phyloP scores from a whole-genome alignment of 139 green algal species.

The Tetraselmis striata region DNA sequence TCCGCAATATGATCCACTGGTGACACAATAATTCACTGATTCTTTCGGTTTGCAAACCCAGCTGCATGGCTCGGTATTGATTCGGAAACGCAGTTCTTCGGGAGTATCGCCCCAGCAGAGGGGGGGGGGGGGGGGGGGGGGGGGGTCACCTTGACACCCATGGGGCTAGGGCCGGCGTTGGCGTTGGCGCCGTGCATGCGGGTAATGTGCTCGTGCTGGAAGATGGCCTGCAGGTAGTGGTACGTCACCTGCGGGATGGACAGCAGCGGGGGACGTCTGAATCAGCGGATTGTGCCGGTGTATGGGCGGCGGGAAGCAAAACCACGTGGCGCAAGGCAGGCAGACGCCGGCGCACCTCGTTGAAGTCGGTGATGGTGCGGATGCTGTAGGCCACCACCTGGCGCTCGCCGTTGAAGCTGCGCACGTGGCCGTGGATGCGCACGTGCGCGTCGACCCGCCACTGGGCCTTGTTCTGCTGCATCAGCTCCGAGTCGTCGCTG shows the following conservation, averaged over 20 bases:
- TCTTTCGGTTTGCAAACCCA: too few relatives aligned
- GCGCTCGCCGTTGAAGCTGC: constrained; percentile 32
- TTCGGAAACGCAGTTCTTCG: too few relatives aligned
- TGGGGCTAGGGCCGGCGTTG: neutral
- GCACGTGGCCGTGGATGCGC: constrained; percentile 60
- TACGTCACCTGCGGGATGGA: constrained; percentile 57
- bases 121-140: neutral
- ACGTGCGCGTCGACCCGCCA: constrained; percentile 56
- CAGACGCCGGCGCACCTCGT: constrained; percentile 51
- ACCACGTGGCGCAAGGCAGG: neutral
- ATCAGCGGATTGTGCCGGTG: neutral
- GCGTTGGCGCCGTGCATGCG: neutral
- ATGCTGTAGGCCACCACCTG: constrained; percentile 52
- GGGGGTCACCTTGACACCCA: constrained; percentile 4
- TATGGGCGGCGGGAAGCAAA: too few relatives aligned
- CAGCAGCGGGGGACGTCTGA: neutral
- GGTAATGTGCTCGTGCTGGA: constrained; percentile 66
- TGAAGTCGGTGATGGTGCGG: constrained; percentile 55
- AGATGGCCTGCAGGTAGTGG: constrained; percentile 63
- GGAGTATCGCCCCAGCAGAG: neutral
- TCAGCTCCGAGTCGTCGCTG: constrained; percentile 31
- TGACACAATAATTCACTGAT: too few relatives aligned
- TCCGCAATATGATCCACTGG: too few relatives aligned
- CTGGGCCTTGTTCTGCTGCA: constrained; percentile 21
- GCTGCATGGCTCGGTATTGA: too few relatives aligned